Base-by-base conservation (phyloP, 495 filamentous ascomycete genomes). In the Thermochaetoides thermophila region DNA sequence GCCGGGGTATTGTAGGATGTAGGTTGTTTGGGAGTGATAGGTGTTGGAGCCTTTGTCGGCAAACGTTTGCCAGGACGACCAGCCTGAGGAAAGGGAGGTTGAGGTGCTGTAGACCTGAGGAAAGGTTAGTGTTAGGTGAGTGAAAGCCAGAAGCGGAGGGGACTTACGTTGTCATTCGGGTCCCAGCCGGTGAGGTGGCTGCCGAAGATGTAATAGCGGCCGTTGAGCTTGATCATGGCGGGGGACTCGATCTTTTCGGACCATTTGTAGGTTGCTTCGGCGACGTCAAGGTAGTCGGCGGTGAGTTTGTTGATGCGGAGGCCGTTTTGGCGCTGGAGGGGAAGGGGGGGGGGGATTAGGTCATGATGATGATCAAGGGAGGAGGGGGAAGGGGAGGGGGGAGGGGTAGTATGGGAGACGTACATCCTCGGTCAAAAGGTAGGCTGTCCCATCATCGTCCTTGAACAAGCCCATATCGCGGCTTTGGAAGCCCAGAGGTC, bases 391-490 rank as follows among this genome's bases (percentile, higher is more conserved):
- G 1, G 13, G 18, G 16, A 32, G n/a, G 27, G 33, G 27, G 21
- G 3, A 16, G 23, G 14, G 15, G 10, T 5, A 11, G 9, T 10
- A 10, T 31, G 46, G 16, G 64, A 24, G 23, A 30, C 32, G n/a
- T 5, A 53, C 69, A 43, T 81, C 76, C 49, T 81, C 76, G 0
- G 66, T 69, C 10, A 81, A 37, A 20, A 81, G 49, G 49, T 79
- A 81, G 0, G 46, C 73, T 7, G 57, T 60, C 0, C 73, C 76
- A 39, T 79, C 73, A 31, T 58, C 52, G 43, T 66, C 73, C 44
- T 69, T 68, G 43, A 71, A 78, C 23, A 81, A 39, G 1, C 70
- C 71, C 59, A 74, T 66, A 53, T 79, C 76, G 11, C 75, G 52
- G 10, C 60, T 67, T 49, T 75, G 56, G 40, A 59, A 57, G 2